These are phyloP conservation scores for Leucocoprinus birnbaumii DNA, from an alignment of 768 basidiomycete species.

Conservation along the genomic window DNA sequence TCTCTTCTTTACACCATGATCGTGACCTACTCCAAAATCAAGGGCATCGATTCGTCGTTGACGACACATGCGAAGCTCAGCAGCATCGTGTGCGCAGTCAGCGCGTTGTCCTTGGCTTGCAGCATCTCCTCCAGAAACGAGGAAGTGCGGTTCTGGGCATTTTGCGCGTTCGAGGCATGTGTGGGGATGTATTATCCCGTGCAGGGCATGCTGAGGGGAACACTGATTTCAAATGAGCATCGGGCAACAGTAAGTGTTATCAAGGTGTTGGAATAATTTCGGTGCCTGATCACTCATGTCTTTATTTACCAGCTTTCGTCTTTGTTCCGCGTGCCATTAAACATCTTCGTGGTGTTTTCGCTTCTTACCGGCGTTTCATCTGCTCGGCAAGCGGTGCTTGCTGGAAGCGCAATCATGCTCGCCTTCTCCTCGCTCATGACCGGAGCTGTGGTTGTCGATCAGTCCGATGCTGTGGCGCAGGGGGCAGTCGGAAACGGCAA, in stretches of 20 bases:
- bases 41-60: slow-evolving; percentile 37
- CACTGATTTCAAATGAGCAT: slow-evolving; percentile 66
- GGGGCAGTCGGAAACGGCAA: background rate
- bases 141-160: slow-evolving; percentile 63
- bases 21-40: slow-evolving; percentile 19
- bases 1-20: slow-evolving; percentile 65
- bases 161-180: slow-evolving; percentile 73
- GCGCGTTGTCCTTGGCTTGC: slow-evolving; percentile 52
- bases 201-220: slow-evolving; percentile 70
- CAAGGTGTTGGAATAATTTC: background rate
- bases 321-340: slow-evolving; percentile 73
- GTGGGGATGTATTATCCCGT: slow-evolving; percentile 81
- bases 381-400: slow-evolving; percentile 58
- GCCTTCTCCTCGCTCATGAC: slow-evolving; percentile 59
- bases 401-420: slow-evolving; percentile 54
- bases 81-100: slow-evolving; percentile 56
- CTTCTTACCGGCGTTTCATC: slow-evolving; percentile 67
- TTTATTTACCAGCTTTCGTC: slow-evolving; percentile 49
- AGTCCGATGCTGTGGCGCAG: slow-evolving; percentile 11
- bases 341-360: slow-evolving; percentile 69
- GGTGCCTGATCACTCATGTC: background rate
- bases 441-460: slow-evolving; percentile 41
- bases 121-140: slow-evolving; percentile 44
- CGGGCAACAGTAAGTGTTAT: slow-evolving; percentile 59
- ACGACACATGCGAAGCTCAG: slow-evolving; percentile 66